Evolutionary conservation across 352 stramenopile species (phyloP).

Genomic region (Blastocystis sp.): DNA sequence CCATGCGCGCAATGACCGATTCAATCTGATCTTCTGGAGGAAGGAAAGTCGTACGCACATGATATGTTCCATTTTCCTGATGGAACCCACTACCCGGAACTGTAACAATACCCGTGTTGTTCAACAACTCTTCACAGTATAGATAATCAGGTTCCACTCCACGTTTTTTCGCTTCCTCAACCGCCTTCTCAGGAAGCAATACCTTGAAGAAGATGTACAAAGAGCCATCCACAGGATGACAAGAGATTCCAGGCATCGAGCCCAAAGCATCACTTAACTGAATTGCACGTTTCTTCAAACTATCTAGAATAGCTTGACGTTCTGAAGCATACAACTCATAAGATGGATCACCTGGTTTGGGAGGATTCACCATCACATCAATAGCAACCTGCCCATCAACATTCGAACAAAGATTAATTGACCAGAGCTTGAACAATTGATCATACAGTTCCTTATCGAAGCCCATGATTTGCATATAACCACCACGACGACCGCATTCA

Average conservation of each 20-base stretch:
- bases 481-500: constrained; percentile 91
- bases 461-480: constrained; percentile 93
- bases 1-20: constrained; percentile 86
- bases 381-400: constrained; percentile 93
- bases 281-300: constrained; percentile 85
- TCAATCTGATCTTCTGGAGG: constrained; percentile 88
- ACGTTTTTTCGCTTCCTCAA: constrained; percentile 73
- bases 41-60: constrained; percentile 97
- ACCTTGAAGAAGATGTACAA: constrained; percentile 98
- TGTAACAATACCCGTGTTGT: constrained; percentile 92
- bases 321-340: constrained; percentile 85
- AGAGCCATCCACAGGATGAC: constrained; percentile 89
- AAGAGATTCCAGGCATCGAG: constrained; percentile 89
- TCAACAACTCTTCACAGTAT: constrained; percentile 91
- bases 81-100: constrained; percentile 94
- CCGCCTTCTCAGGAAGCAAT: constrained; percentile 78
- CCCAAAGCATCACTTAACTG: constrained; percentile 89
- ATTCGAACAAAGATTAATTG: constrained; percentile 91
- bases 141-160: constrained; percentile 87
- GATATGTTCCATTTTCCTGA: constrained; percentile 89
- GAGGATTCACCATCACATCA: constrained; percentile 93
- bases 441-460: constrained; percentile 84
- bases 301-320: constrained; percentile 83
- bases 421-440: constrained; percentile 96
- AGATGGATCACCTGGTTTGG: constrained; percentile 81